These are phyloP conservation scores for Uronychia binucleata DNA, from an alignment of 73 alveolate species.

Conservation along the genomic window DNA sequence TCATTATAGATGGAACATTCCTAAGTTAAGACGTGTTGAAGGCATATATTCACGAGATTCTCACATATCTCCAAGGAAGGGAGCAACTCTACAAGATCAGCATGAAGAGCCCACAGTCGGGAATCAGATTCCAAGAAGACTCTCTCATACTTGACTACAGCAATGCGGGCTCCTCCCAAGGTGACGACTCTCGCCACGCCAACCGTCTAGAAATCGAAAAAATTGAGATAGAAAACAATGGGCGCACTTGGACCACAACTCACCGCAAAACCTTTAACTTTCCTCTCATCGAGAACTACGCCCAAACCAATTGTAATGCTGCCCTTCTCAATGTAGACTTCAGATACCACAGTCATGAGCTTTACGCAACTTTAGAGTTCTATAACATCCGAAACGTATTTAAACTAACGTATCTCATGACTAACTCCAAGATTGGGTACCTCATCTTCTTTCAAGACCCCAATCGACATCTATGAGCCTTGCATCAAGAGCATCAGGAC, in stretches of 20 bases:
- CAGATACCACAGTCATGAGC: neutral
- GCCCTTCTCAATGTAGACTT: neutral
- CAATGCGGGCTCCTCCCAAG: neutral
- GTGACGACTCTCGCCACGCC: neutral
- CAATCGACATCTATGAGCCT: neutral
- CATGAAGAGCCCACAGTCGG: neutral
- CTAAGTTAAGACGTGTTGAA: no score
- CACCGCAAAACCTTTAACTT: neutral
- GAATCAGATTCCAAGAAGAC: neutral
- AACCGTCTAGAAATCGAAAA: neutral
- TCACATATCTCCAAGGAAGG: neutral
- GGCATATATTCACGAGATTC: no score
- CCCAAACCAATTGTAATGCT: neutral
- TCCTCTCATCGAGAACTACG: neutral
- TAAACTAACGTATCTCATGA: neutral
- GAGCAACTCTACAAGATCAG: neutral
- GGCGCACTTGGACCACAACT: neutral
- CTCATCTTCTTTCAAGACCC: neutral
- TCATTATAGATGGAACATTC: no score
- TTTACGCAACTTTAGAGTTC: neutral
- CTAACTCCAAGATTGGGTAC: neutral
- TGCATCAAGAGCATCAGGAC: neutral
- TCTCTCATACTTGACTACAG: neutral
- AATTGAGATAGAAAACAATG: neutral
- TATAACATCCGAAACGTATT: no score